phyloP scores from a whole-genome alignment of 164 flowering plant genomes.

The Tinospora cordifolia region DNA sequence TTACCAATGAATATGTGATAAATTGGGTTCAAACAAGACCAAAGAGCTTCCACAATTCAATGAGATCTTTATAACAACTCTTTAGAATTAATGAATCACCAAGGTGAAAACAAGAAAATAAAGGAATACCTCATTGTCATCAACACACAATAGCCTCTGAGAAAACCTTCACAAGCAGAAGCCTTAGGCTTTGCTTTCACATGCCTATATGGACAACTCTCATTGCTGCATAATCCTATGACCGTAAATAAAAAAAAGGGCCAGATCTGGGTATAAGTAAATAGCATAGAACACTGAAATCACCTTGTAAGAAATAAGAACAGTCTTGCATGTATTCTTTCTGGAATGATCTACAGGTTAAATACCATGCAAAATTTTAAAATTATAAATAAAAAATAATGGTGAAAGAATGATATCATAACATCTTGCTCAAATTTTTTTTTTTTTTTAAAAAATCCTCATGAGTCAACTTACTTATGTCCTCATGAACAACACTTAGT shows the following conservation, averaged over 20 bases:
- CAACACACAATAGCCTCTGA: slow-evolving; percentile 93
- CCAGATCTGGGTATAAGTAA: slow-evolving; percentile 8
- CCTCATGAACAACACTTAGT: no score
- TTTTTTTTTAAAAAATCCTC: slow-evolving; percentile 50
- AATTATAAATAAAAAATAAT: neutral
- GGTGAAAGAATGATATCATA: neutral
- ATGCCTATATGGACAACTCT: slow-evolving; percentile 82
- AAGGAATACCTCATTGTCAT: slow-evolving; percentile 78
- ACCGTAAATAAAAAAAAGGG: slow-evolving; percentile 6
- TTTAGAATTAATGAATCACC: neutral
- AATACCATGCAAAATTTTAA: neutral
- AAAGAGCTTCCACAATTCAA: neutral
- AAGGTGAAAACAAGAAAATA: neutral
- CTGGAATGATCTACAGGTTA: slow-evolving; percentile 80
- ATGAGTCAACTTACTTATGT: slow-evolving; percentile 96
- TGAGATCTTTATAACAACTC: neutral
- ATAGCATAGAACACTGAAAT: slow-evolving; percentile 3
- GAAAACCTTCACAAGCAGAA: slow-evolving; percentile 77
- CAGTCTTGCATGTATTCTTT: slow-evolving; percentile 98
- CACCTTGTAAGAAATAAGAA: slow-evolving; percentile 85
- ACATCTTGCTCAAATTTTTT: no score
- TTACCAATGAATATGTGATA: neutral
- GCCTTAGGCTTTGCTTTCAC: slow-evolving; percentile 83
- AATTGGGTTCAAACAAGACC: neutral
- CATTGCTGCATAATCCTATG: slow-evolving; percentile 81